Conservation (phyloP, 345 rosid genomes). For the Gossypium anomalum region DNA sequence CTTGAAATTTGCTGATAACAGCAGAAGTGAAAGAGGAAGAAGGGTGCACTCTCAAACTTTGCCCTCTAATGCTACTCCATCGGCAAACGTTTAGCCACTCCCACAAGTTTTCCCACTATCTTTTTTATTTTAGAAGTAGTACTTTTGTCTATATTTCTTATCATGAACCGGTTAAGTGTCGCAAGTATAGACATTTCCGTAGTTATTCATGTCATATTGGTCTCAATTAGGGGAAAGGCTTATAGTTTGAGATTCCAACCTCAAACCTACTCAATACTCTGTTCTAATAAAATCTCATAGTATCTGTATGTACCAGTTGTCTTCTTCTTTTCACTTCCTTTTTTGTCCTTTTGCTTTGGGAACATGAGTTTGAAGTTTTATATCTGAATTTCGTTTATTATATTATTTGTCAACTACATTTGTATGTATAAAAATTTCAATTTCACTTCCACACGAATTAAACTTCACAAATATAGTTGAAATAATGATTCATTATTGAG, state of each 20-base stretch:
- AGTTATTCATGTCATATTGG: not conserved
- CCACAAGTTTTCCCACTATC: not conserved
- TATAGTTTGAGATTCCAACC: not conserved
- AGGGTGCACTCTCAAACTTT: constrained; percentile 12
- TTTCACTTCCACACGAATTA: too few relatives aligned
- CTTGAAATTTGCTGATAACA: constrained; percentile 66
- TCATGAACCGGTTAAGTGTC: not conserved
- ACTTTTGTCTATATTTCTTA: not conserved
- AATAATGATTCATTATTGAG: too few relatives aligned
- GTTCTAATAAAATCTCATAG: not conserved
- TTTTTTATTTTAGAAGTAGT: not conserved
- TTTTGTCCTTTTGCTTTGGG: too few relatives aligned
- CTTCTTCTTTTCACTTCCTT: too few relatives aligned
- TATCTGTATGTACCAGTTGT: not conserved
- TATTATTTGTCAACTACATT: too few relatives aligned
- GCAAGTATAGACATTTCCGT: not conserved
- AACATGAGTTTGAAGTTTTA: too few relatives aligned
- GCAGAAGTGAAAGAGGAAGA: constrained; percentile 62
- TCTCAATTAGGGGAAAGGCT: not conserved
- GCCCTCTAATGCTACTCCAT: constrained; percentile 9
- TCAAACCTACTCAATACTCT: not conserved
- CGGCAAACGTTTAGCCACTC: constrained; percentile 23
- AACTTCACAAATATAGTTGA: too few relatives aligned
- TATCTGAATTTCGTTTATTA: too few relatives aligned
- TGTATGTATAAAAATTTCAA: too few relatives aligned